Conservation (phyloP, 805 yeast species). For the Yarrowia hollandica region DNA sequence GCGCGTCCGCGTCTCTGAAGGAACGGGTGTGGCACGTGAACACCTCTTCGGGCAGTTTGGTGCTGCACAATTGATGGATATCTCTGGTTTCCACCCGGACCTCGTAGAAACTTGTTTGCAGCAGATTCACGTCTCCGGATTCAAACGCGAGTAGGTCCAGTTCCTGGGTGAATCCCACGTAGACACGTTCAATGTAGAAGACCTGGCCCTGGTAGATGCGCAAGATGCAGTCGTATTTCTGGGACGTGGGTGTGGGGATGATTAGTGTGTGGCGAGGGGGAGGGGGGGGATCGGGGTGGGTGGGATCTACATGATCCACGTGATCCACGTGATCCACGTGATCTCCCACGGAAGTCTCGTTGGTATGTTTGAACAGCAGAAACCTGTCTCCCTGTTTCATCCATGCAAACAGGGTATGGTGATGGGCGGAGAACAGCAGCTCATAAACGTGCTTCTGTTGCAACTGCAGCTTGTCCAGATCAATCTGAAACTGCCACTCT, state of each 20-base stretch:
- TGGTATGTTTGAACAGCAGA: too few species aligned
- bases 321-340: too few species aligned
- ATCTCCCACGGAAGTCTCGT: too few species aligned
- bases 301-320: too few species aligned
- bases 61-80: not conserved
- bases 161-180: not conserved
- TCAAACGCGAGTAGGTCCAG: not conserved
- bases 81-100: not conserved
- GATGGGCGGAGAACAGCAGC: too few species aligned
- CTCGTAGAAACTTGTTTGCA: not conserved
- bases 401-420: too few species aligned
- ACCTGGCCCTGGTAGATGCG: constrained; percentile 1
- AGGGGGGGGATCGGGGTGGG: too few species aligned
- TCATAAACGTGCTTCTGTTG: too few species aligned
- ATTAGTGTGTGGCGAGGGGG: not conserved
- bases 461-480: too few species aligned
- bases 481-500: too few species aligned
- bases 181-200: not conserved
- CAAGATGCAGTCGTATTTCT: not conserved
- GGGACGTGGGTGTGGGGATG: not conserved
- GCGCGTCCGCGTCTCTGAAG: not conserved
- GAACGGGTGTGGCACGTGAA: not conserved
- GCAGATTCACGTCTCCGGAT: not conserved
- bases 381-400: too few species aligned
- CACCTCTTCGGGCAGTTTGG: constrained; percentile 2